Percentiles rank a stretch among this genome's conserved stretches.
These are phyloP conservation scores for Mediolabrus comicus DNA, from an alignment of 108 stramenopile species.

Conservation along the genomic window DNA sequence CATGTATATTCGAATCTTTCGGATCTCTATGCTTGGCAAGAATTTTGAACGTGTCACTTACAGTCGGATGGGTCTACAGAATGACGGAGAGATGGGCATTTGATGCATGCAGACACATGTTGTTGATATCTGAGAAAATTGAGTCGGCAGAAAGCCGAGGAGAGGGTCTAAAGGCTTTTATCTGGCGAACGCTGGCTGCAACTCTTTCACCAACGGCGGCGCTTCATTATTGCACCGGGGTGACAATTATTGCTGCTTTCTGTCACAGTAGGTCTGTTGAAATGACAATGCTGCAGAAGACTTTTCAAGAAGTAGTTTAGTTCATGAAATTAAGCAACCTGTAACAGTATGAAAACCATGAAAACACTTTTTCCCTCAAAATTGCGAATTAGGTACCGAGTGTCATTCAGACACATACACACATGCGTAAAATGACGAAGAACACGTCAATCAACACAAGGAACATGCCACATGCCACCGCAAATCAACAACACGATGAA, in stretches of 20 bases:
- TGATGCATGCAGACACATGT: slow-evolving; percentile 25
- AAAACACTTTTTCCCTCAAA: too few species aligned
- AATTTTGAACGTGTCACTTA: slow-evolving; percentile 22
- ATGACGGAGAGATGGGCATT: slow-evolving; percentile 38
- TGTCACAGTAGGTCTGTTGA: slow-evolving; percentile 20
- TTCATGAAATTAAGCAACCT: too few species aligned
- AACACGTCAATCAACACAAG: too few species aligned
- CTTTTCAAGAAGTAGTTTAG: not conserved
- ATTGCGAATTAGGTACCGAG: too few species aligned
- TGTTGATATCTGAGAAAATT: slow-evolving; percentile 3
- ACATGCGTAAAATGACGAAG: too few species aligned
- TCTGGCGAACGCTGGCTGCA: slow-evolving; percentile 23
- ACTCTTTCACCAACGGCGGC: slow-evolving; percentile 32
- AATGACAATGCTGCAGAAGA: slow-evolving; percentile 1
- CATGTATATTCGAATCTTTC: slow-evolving; percentile 3
- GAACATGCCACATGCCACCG: too few species aligned
- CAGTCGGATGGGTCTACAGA: slow-evolving; percentile 41
- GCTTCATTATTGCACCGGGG: slow-evolving; percentile 40
- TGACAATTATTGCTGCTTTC: slow-evolving; percentile 36
- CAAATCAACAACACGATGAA: too few species aligned
- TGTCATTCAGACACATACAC: too few species aligned
- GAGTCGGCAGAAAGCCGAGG: slow-evolving; percentile 1
- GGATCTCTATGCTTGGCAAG: slow-evolving; percentile 16
- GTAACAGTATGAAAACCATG: too few species aligned
- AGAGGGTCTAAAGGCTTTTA: not conserved